phyloP scores from a whole-genome alignment of 225 moss, liverwort and hornwort species.

The Marchantia paleacea region DNA sequence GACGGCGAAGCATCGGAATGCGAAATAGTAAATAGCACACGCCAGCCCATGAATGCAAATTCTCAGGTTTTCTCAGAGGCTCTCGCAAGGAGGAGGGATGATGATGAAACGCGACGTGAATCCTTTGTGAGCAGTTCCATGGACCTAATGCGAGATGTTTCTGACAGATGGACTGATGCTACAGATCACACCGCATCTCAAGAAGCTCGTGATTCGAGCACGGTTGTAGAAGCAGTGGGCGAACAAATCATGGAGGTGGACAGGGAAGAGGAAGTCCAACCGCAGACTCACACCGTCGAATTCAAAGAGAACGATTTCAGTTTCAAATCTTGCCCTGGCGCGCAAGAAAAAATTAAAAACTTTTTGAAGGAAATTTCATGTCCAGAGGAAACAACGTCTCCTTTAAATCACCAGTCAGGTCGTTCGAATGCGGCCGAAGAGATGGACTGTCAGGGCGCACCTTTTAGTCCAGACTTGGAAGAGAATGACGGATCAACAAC shows the following conservation, averaged over 20 bases:
- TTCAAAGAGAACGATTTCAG: neutral
- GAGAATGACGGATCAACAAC: neutral
- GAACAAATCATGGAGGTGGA: neutral
- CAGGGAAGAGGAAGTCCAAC: neutral
- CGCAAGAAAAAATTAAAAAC: neutral
- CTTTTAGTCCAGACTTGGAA: neutral
- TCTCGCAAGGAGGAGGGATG: neutral
- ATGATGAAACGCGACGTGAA: neutral
- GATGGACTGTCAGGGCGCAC: slow-evolving; percentile 1
- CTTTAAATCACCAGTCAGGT: neutral
- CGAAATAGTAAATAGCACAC: neutral
- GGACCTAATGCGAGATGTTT: neutral
- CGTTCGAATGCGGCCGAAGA: neutral
- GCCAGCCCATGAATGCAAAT: neutral
- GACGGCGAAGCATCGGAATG: neutral
- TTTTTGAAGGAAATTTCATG: neutral
- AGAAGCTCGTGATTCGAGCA: no score
- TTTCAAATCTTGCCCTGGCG: neutral
- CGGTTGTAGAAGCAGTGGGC: neutral
- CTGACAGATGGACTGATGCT: neutral
- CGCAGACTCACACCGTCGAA: neutral
- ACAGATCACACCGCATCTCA: neutral
- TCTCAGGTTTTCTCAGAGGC: neutral
- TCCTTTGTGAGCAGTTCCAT: neutral
- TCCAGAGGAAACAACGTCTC: neutral